Evolutionary conservation across 176 grass and related monocot species (phyloP).

Genomic region (Cymbopogon citratus): DNA sequence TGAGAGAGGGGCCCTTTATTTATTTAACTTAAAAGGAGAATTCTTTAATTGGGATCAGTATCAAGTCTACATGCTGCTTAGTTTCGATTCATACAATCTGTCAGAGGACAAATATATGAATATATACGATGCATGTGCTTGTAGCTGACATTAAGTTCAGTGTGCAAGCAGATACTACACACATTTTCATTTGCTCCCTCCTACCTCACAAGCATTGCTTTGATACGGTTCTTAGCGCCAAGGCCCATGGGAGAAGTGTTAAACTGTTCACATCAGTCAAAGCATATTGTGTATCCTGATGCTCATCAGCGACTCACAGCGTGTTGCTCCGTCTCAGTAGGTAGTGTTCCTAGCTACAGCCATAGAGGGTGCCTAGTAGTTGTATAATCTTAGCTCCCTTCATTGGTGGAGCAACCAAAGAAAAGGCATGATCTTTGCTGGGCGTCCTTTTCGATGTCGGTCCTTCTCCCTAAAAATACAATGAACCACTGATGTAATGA

Average conservation of each 20-base stretch:
- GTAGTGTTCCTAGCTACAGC: constrained; percentile 1
- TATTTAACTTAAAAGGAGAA: neutral
- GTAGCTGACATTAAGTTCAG: neutral
- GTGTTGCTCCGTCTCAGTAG: neutral
- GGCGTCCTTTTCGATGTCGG: constrained; percentile 1
- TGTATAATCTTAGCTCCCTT: constrained; percentile 20
- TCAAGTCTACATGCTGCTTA: neutral
- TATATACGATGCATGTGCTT: neutral
- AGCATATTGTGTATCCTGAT: neutral
- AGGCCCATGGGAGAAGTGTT: neutral
- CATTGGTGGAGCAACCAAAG: constrained; percentile 33
- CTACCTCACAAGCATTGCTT: neutral
- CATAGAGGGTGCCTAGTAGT: constrained; percentile 6
- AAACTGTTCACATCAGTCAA: neutral
- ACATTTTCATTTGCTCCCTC: neutral
- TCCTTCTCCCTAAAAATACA: constrained; percentile 29
- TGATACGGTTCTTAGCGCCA: too few relatives aligned
- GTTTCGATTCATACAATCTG: neutral
- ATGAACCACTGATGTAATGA: constrained; percentile 10
- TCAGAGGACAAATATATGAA: too few relatives aligned
- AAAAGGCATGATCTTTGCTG: constrained; percentile 21
- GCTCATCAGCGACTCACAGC: neutral
- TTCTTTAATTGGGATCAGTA: neutral
- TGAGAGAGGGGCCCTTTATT: neutral
- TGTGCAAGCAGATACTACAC: neutral